Evolutionary conservation across 345 rosid genomes (phyloP), one percentile per base, ranked within the genome.

Genomic region (Anacardium occidentale): DNA sequence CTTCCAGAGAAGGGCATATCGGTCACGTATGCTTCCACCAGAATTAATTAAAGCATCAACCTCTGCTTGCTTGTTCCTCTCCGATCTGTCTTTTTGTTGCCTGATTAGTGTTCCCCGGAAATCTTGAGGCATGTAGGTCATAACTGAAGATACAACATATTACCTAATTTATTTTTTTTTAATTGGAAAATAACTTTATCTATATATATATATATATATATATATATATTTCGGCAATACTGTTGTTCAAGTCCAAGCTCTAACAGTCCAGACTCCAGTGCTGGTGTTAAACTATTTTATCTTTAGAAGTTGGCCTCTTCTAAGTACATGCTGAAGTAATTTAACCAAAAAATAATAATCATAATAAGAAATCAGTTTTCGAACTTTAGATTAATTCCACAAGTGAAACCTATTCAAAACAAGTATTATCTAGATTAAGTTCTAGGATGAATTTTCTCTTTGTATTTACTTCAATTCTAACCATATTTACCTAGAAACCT

Each of bases 111-210:
- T 85, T 67, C 97, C 98, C 18, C 98, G 95, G 76, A 94, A 94
- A 81, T 94, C 98, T 88, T 94, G 98, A 83, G 98, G 98, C 97
- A 94, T 82, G 87, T 94, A 94, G 73, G 98, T 94, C 98, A 94
- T 94, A 70, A 94, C 98, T 94, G 88, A 73, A 82, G 72, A 54
- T 13, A 79, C n/a, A 71, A 55, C 62, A 58, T 17, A 64, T 18
- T 7, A 26, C 14, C 69, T 50, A 50, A 65, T 9, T 45, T n/a
- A n/a, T n/a, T 22, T 42, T 56, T 1, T 22, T 10, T 10, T 47
- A 42, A 42, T 17, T 37, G 54, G 21, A 32, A 24, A 56, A 69
- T 17, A 57, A n/a, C 32, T 12, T 40, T 59, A n/a, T 58, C 54
- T 1, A 29, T 12, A n/a, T n/a, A n/a, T n/a, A n/a, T n/a, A n/a